Base-by-base conservation (phyloP, 1,284 basidiomycete species). In the Boletus sp. region DNA sequence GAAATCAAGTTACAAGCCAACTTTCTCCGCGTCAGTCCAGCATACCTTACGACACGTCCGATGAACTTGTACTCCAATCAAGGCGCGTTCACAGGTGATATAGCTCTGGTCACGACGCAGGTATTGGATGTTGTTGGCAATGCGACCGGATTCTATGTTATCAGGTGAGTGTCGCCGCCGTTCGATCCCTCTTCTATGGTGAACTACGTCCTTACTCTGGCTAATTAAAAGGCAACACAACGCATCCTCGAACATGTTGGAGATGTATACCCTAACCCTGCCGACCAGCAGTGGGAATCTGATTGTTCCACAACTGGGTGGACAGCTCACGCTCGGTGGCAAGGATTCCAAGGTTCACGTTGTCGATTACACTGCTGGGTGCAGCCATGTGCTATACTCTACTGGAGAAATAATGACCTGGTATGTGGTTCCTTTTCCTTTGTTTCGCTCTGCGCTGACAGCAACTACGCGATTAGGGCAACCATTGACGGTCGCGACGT, bases 311-410 rank as follows among this genome's bases (percentile, higher is more conserved):
- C 62, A 62, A 5, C 52, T 75, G 16, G 72, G 73, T 7, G 72
- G 72, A 29, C 60, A 59, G 16, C 63, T 77, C 29, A 56, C 67
- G 1, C 61, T 77, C 16, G 65, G 67, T 48, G 75, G 75, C 10
- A 74, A 71, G 55, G 76, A 78, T 54, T 75, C 74, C 1, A 78
- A 77, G 57, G 67, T 78, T 40, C 70, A 75, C 47, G 70, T 77
- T 13, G 72, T 74, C 2, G 74, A 77, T 51, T 78, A 76, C 52
- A 41, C 49, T 25, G 75, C 73, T 32, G 76, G 76, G n/a, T 63
- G 63, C 0, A 70, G 67, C 3, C 65, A 66, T 26, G 41, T 80
- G 32, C 52, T 78, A 0, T 80, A 77, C 48, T 76, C 75, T 3
- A 76, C 75, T 5, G 73, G 64, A 7, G 74, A 77, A 53, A 71